Base-by-base conservation (phyloP, 2,329 filamentous ascomycete genomes). In the Mycosphaerella sp. region DNA sequence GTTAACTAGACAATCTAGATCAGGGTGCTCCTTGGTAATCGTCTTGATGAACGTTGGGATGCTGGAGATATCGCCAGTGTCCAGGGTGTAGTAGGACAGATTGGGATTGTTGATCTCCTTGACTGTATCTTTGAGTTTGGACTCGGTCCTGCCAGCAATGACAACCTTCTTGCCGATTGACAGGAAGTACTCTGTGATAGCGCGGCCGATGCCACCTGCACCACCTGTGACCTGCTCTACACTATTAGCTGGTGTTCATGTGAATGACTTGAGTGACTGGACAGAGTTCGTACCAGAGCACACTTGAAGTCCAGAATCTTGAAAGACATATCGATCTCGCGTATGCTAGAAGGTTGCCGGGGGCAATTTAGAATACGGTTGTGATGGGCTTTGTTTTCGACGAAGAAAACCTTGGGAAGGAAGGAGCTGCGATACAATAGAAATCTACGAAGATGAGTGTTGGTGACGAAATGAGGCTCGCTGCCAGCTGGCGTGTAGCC, bases 1-100 rank as follows among this genome's bases (percentile, higher is more conserved):
- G 68, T 82, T 83, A 63, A 83, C 69, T 0, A 83, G 63, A 58
- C 79, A 82, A 66, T 83, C 79, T 2, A 82, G 64, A 5, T 80
- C 75, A 0, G 77, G 78, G 60, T 82, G 76, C 5, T 80, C 74
- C 2, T 56, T 58, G 2, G 71, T 74, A 41, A 82, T 62, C 12
- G 70, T 71, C 41, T 72, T 53, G 50, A 77, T 67, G 56, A 82
- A 80, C 0, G 48, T 42, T 0, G 76, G 70, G 7, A 81, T 76
- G 1, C 69, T 62, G 0, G 65, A 48, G 0, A 73, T 72, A 3
- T 76, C 67, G 48, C 79, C 75, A 0, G 77, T 79, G 62, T 83
- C 79, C 0, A 77, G 68, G 23, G 72, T 72, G 56, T 81, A 81
- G 61, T 81, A 83, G 0, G 69, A 74, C 0, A 70, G 69, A 2